Evolutionary conservation across 2,329 filamentous ascomycete species (phyloP), one percentile per base, ranked within the genome.

Genomic region (Aspergillus pseudoglaucus): DNA sequence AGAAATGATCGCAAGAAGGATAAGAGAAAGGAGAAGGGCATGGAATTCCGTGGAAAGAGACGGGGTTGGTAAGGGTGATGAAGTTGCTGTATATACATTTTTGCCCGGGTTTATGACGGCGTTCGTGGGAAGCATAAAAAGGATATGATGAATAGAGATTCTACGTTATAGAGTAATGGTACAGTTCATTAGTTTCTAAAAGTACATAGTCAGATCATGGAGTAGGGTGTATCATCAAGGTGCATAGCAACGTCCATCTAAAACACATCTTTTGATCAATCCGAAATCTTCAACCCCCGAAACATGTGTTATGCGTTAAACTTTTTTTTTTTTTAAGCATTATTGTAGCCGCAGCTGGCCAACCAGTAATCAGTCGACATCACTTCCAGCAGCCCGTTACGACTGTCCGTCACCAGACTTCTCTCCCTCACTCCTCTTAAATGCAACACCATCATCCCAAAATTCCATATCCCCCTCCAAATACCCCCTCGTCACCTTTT

Each of bases 391-490:
- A 30, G 2, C 4, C 25, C 25, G 25, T 30, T 30, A 30, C 25
- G 10, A 30, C 10, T 30, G 9, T 30, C 45, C 44, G 12, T 54
- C 27, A 6, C 45, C 43, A n/a, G 30, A 17, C 35, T 49, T 42
- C 37, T 54, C 47, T 23, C 54, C 27, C 5, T 48, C 14, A 30
- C 55, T 42, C 7, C 40, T 50, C 22, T 45, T 45, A 15, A 33
- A 17, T n/a, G 69, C 65, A 2, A 72, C 70, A 14, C 83, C 82
- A 55, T 95, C 88, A 25, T 87, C 85, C 85, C 90, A 95, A 58
- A 96, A 93, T 67, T 97, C 91, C 42, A 96, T 73, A 64, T 95
- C 87, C n/a, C 88, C 89, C 56, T 90, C 84, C 45, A 85, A 70
- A 54, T 83, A 79, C 4, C 90, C 91, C 62, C 85, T 85, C 72